Evolutionary conservation across 768 basidiomycete genomes (phyloP).

Genomic region (Rhizopogon vesiculosus): DNA sequence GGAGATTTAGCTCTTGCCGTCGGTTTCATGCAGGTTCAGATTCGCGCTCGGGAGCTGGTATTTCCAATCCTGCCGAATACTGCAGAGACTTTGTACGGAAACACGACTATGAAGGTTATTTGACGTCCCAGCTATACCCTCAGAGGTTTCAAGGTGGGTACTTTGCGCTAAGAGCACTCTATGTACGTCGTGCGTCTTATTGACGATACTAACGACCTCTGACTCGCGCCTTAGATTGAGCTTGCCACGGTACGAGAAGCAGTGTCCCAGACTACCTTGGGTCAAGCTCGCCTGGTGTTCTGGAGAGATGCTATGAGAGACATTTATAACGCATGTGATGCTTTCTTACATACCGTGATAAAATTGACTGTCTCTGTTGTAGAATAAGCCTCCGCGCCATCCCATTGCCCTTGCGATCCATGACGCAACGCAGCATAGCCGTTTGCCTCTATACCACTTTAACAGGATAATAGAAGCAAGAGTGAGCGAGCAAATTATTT

Average conservation of each 20-base stretch:
- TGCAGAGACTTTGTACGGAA: conserved; percentile 70
- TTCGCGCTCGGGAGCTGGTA: conserved; percentile 11
- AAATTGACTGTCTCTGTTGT: conserved; percentile 16
- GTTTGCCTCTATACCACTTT: conserved; percentile 69
- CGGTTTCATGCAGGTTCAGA: conserved; percentile 9
- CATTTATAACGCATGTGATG: conserved; percentile 53
- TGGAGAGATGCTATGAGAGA: conserved; percentile 79
- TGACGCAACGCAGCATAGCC: conserved; percentile 43
- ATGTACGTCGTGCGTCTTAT: conserved; percentile 45
- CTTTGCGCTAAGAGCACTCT: conserved; percentile 79
- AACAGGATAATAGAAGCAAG: conserved; percentile 83
- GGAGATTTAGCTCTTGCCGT: conserved; percentile 3
- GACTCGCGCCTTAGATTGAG: conserved; percentile 51
- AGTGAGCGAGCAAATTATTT: conserved; percentile 36
- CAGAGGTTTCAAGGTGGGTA: conserved; percentile 57
- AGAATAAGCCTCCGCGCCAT: conserved; percentile 76
- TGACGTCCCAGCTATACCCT: conserved; percentile 72
- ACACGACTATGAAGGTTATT: conserved; percentile 79
- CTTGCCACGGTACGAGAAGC: conserved; percentile 72
- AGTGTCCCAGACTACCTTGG: conserved; percentile 68
- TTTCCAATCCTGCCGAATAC: conserved; percentile 48
- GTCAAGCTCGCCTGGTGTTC: conserved; percentile 84
- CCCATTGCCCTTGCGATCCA: conserved; percentile 75
- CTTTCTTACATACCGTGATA: background rate
- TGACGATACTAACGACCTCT: conserved; percentile 1